These are phyloP conservation scores for Chenopodium berlandieri DNA, from an alignment of 148 eudicot species.

Conservation along the genomic window DNA sequence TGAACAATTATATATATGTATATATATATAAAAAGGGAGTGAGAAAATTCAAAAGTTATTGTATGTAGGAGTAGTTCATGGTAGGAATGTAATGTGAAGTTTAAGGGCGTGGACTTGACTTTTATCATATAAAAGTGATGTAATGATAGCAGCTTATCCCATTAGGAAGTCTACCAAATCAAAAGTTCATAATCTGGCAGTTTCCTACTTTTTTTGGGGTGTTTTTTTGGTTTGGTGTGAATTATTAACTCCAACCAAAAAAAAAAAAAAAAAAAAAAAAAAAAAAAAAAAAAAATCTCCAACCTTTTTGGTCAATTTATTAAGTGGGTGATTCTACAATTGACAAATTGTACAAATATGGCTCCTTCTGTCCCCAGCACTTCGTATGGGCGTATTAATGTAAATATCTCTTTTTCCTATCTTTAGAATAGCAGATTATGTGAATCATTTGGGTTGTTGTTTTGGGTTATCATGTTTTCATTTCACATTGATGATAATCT, in stretches of 20 bases:
- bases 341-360: not conserved
- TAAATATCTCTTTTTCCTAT: not conserved
- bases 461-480: not conserved
- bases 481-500: not conserved
- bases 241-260: not conserved
- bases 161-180: not conserved
- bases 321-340: too few species aligned
- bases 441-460: not conserved
- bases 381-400: not conserved
- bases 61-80: not conserved
- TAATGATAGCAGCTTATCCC: not conserved
- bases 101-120: not conserved
- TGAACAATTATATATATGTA: not conserved
- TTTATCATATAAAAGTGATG: constrained; percentile 1
- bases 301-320: constrained; percentile 14
- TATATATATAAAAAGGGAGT: not conserved
- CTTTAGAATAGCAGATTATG: not conserved
- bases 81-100: constrained; percentile 1
- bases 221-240: not conserved
- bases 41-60: not conserved
- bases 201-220: not conserved
- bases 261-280: not conserved
- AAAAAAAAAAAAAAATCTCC: constrained; percentile 4
- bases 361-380: not conserved
- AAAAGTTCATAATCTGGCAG: not conserved